phyloP scores from a whole-genome alignment of 2,329 filamentous ascomycete species.

The Lachnellula hyalina region DNA sequence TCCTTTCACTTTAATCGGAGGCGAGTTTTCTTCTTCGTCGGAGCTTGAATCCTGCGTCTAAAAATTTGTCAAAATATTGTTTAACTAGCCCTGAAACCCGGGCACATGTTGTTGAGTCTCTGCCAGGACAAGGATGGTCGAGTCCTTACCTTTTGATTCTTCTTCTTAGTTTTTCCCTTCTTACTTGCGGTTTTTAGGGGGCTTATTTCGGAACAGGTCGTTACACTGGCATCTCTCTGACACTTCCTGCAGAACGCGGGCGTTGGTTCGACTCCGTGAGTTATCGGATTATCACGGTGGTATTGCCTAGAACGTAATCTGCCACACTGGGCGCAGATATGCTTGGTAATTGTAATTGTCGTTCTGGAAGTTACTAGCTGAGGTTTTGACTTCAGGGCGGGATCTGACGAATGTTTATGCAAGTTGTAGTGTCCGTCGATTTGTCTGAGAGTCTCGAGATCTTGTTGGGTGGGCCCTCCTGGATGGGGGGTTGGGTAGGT shows the following conservation, averaged over 20 bases:
- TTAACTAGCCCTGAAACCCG: background rate
- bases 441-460: conserved; percentile 16
- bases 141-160: conserved; percentile 3
- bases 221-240: conserved; percentile 28
- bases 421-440: conserved; percentile 19
- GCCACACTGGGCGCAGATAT: conserved; percentile 41
- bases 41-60: conserved; percentile 1
- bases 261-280: conserved; percentile 29
- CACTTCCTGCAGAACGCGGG: conserved; percentile 35
- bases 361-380: conserved; percentile 24
- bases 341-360: conserved; percentile 31
- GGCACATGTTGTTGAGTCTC: background rate
- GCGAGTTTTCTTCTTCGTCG: background rate
- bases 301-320: conserved; percentile 37
- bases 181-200: background rate
- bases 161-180: conserved; percentile 9
- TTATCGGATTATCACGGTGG: conserved; percentile 33
- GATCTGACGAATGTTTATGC: background rate
- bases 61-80: background rate
- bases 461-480: conserved; percentile 11
- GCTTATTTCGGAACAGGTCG: conserved; percentile 13
- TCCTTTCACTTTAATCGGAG: background rate
- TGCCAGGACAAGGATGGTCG: background rate
- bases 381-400: background rate
- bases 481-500: conserved; percentile 2